Percentiles rank a stretch among this genome's conserved stretches.
These are phyloP conservation scores for Garcia nutans DNA, from an alignment of 345 rosid species.

Conservation along the genomic window DNA sequence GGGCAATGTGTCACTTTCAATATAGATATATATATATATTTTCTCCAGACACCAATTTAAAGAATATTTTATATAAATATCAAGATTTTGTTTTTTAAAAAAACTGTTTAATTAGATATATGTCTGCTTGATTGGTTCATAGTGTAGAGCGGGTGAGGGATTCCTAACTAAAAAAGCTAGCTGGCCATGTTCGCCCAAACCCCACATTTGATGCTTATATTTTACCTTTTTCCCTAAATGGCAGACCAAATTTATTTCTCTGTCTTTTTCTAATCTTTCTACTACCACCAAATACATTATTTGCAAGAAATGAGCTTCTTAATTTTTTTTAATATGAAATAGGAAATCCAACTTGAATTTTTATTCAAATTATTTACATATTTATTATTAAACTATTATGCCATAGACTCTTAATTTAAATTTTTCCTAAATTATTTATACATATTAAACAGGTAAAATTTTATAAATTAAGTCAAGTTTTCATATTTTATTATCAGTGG, in stretches of 20 bases:
- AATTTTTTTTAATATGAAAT: too few species aligned
- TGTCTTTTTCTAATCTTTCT: not conserved
- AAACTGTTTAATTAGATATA: not conserved
- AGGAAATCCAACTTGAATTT: too few species aligned
- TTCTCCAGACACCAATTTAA: not conserved
- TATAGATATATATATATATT: too few species aligned
- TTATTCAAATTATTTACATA: not conserved
- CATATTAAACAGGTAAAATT: not conserved
- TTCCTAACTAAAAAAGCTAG: not conserved
- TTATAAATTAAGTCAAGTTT: not conserved
- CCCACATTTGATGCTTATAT: constrained; percentile 2
- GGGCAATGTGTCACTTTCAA: not conserved
- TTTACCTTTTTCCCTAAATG: not conserved
- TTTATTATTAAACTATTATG: too few species aligned
- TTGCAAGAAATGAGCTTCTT: not conserved
- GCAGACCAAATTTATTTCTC: constrained; percentile 8
- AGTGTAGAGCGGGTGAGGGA: not conserved
- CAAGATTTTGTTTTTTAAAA: too few species aligned
- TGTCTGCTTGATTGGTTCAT: not conserved
- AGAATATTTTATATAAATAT: not conserved
- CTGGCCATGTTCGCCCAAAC: constrained; percentile 13
- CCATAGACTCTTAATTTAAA: too few species aligned
- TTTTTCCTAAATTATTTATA: not conserved
- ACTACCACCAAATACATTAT: not conserved
- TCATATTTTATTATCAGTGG: not conserved